phyloP scores from a whole-genome alignment of 805 yeast species.

The Candida rishiriensis region DNA sequence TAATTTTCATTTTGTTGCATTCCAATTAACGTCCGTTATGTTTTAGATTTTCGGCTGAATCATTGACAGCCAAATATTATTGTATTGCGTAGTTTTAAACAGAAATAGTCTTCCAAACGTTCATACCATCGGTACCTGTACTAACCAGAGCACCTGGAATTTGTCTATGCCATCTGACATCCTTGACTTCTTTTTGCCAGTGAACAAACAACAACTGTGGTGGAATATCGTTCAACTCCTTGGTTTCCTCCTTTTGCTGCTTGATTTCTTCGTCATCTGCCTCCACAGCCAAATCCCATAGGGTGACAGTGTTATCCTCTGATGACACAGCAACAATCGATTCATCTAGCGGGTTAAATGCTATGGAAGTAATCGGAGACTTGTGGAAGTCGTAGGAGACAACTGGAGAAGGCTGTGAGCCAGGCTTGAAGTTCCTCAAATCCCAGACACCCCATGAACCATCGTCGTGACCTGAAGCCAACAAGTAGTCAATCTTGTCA shows the following conservation, averaged over 20 bases:
- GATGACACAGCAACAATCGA: conserved; percentile 93
- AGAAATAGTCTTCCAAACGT: conserved; percentile 94
- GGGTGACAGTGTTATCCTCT: conserved; percentile 93
- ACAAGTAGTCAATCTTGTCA: conserved; percentile 73
- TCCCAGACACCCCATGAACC: conserved; percentile 99
- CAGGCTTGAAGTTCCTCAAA: conserved; percentile 72
- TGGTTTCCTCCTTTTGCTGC: conserved; percentile 71
- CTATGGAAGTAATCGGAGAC: conserved; percentile 86
- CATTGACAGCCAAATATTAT: too few species aligned
- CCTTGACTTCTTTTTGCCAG: conserved; percentile 97
- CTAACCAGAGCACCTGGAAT: conserved; percentile 93
- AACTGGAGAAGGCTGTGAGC: conserved; percentile 67
- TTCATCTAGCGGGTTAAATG: conserved; percentile 94
- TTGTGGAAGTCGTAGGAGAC: conserved; percentile 95
- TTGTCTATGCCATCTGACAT: conserved; percentile 96
- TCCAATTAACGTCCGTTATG: too few species aligned
- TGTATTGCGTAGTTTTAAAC: conserved; percentile 40
- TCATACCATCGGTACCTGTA: conserved; percentile 94
- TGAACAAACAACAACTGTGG: conserved; percentile 95
- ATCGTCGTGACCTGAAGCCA: conserved; percentile 96
- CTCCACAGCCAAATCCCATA: conserved; percentile 98
- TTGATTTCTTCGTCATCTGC: conserved; percentile 97
- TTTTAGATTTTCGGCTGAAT: too few species aligned
- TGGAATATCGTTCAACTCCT: conserved; percentile 85
- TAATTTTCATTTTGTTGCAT: too few species aligned